Percentiles rank a stretch among this genome's conserved stretches.
These are phyloP conservation scores for Mariannaea elegans DNA, from an alignment of 2,329 filamentous ascomycete genomes.

Conservation along the genomic window DNA sequence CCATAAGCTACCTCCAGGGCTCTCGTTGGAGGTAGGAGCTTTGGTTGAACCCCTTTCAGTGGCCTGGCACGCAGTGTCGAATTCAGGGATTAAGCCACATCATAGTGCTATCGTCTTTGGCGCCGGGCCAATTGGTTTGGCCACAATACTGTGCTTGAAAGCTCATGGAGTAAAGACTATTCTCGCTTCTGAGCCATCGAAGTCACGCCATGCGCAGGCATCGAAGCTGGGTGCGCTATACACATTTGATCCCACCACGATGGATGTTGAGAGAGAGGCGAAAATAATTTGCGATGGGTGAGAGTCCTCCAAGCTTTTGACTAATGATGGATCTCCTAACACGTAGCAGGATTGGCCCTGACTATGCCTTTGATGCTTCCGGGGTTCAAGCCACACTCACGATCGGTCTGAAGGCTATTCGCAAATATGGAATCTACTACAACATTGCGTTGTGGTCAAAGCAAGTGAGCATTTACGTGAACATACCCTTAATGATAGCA, in stretches of 20 bases:
- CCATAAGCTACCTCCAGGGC: neutral
- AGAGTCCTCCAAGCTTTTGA: neutral
- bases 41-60: slow-evolving; percentile 71
- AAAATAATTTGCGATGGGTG: neutral
- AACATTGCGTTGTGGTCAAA: neutral
- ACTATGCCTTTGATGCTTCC: slow-evolving; percentile 4
- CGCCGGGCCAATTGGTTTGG: slow-evolving; percentile 70
- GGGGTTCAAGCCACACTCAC: slow-evolving; percentile 5
- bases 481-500: neutral
- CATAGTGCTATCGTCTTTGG: slow-evolving; percentile 63
- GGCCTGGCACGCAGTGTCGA: slow-evolving; percentile 61
- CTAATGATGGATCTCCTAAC: neutral
- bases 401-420: neutral
- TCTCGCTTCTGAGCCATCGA: slow-evolving; percentile 61
- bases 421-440: neutral
- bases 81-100: neutral
- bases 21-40: slow-evolving; percentile 56
- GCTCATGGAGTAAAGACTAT: slow-evolving; percentile 62
- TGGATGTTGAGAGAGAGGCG: neutral
- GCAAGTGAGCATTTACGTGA: neutral
- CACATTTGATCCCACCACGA: neutral
- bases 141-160: slow-evolving; percentile 65
- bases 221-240: slow-evolving; percentile 59
- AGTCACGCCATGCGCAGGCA: slow-evolving; percentile 40
- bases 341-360: neutral